Conservation (phyloP, 495 filamentous ascomycete genomes). For the Penicillium coffeae region DNA sequence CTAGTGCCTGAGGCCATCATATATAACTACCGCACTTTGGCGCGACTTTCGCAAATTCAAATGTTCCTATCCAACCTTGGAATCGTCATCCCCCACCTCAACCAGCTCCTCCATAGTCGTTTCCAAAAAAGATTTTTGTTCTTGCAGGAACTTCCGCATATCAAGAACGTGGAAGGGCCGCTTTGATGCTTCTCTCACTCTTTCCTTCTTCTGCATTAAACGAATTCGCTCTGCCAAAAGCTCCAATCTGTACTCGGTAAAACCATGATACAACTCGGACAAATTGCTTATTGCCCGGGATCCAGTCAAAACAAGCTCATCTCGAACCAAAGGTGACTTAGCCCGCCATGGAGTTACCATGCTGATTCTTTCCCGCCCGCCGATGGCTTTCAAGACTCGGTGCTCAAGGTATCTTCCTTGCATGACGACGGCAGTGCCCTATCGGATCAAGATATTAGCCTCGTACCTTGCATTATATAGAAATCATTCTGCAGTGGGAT, state of each 20-base stretch:
- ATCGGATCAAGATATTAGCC: no score
- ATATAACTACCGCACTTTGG: no score
- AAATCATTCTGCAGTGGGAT: no score
- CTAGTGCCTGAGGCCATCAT: no score
- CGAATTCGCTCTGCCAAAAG: conserved; percentile 27
- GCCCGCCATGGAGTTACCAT: conserved; percentile 71
- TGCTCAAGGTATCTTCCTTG: conserved; percentile 75
- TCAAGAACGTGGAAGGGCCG: conserved; percentile 30
- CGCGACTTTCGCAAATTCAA: no score
- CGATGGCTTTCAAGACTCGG: conserved; percentile 59
- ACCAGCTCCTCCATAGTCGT: no score
- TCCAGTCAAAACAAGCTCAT: conserved; percentile 60
- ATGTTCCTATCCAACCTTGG: no score
- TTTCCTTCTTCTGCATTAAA: conserved; percentile 32
- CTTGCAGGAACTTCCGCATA: conserved; percentile 37
- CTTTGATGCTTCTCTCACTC: conserved; percentile 1
- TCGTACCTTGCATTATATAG: no score
- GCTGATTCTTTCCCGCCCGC: conserved; percentile 62
- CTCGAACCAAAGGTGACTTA: conserved; percentile 47
- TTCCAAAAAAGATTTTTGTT: conserved; percentile 52
- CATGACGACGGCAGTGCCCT: conserved; percentile 66
- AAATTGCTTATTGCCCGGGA: conserved; percentile 62
- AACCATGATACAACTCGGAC: conserved; percentile 64
- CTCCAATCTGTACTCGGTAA: conserved; percentile 62
- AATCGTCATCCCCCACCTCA: no score